A percentile compares a stretch with the other conserved stretches of the same genome.
Conservation (phyloP, 2,329 filamentous ascomycete genomes). For the Talaromyces islandicus region DNA sequence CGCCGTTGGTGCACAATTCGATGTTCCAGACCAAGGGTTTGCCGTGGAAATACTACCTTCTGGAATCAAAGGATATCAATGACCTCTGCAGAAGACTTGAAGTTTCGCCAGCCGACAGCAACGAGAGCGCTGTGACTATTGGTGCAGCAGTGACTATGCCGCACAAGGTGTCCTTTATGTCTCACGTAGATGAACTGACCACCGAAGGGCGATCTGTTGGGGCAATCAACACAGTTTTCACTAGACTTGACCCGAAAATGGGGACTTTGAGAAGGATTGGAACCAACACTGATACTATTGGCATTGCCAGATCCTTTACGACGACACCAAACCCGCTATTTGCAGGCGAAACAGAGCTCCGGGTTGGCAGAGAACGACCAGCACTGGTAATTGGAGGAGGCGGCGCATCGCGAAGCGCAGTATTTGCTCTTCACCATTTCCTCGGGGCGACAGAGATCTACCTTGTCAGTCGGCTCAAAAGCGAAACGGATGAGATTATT, state of each 20-base stretch:
- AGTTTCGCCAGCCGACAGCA: neutral
- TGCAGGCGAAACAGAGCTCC: neutral
- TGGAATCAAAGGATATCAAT: conserved; percentile 9
- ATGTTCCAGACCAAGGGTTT: conserved; percentile 3
- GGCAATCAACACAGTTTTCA: conserved; percentile 18
- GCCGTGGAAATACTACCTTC: conserved; percentile 11
- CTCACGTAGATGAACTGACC: conserved; percentile 63
- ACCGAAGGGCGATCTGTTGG: conserved; percentile 41
- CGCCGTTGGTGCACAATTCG: conserved; percentile 11
- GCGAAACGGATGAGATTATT: conserved; percentile 16
- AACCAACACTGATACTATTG: conserved; percentile 71
- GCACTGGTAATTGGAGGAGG: conserved; percentile 17
- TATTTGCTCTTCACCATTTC: conserved; percentile 18
- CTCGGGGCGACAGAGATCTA: conserved; percentile 16
- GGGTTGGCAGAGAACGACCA: conserved; percentile 1
- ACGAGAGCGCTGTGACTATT: conserved; percentile 19
- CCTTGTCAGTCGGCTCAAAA: conserved; percentile 15
- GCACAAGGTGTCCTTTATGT: conserved; percentile 67
- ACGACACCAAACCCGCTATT: neutral
- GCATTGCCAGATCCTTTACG: conserved; percentile 53
- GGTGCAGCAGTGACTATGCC: conserved; percentile 72
- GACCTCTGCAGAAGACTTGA: conserved; percentile 5
- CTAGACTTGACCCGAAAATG: conserved; percentile 39
- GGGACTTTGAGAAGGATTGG: conserved; percentile 50
- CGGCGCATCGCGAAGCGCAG: conserved; percentile 16